Base-by-base conservation (phyloP, 164 flowering plant species). In the Umbilicus rupestris region DNA sequence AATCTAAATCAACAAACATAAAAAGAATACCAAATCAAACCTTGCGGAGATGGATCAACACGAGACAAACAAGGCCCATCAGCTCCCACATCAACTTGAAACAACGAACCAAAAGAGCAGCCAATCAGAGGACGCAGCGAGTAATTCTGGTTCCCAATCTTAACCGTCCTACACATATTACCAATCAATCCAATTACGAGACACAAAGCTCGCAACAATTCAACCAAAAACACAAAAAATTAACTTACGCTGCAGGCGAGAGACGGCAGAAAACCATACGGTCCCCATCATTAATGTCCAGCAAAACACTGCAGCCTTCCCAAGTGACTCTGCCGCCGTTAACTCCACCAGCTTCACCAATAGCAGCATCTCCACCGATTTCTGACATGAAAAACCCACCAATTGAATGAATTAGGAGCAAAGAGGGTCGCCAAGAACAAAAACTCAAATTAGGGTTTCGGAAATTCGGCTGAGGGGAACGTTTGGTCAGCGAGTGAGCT, bases 241-340 rank as follows among this genome's bases (percentile, higher is more conserved):
- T 39, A 2, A 70, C 85, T 76, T 71, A 94, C 97, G 98, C 70
- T 45, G 74, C 81, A 39, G 86, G 47, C 0, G 89, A 79, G 35
- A 94, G 92, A 37, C 97, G 97, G 74, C 95, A 86, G 70, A 94
- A 94, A 66, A 86, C 88, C 57, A 94, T 73, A 29, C 96, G 87
- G 63, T 89, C 97, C 9, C 97, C 96, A 58, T 91, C 94, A 74
- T 91, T 94, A 76, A 94, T 82, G 79, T 94, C 99, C 28, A 94
- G 94, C 84, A 94, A 79, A 5, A 94, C 96, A 67, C 91, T 94
- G 81, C 97, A 94, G 64, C 96, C 97, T 76, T 91, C 96, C 92
- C 95, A 89, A 0, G 98, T 79, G n/a, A 84, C 66, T 78, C 93
- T 85, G 65, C 77, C 74, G 78, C 78, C 80, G 72, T 70, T 81